Evolutionary conservation across 2,329 filamentous ascomycete species (phyloP).

Genomic region (Cryphonectria nitschkei): DNA sequence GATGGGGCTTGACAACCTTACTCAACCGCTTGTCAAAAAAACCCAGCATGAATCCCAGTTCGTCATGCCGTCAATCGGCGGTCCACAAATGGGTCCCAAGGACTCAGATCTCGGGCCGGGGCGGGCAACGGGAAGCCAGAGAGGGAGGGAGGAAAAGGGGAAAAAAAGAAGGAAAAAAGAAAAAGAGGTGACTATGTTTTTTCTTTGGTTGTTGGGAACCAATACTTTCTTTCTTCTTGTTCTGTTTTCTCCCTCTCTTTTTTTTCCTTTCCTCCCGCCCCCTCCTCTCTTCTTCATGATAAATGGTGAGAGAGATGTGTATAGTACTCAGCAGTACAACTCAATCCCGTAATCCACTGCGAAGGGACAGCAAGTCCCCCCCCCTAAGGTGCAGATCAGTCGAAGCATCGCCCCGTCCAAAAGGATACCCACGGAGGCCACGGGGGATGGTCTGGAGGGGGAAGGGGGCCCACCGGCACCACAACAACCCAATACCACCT

Average conservation of each 20-base stretch:
- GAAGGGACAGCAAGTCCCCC: background rate
- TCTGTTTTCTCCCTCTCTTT: no score
- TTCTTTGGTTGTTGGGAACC: background rate
- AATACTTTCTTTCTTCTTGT: background rate
- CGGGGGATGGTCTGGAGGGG: background rate
- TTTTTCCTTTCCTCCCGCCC: no score
- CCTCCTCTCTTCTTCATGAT: no score
- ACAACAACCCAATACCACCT: background rate
- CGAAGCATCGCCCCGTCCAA: background rate
- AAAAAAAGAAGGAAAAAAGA: background rate
- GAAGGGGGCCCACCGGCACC: background rate
- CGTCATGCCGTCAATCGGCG: constrained; percentile 10
- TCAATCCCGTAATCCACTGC: background rate
- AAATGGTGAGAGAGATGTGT: no score
- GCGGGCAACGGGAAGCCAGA: background rate
- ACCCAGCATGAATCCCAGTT: background rate
- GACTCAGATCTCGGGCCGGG: constrained; percentile 8
- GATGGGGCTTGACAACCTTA: background rate
- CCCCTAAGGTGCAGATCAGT: background rate
- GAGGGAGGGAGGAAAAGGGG: background rate
- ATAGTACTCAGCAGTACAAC: background rate
- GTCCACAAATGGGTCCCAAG: background rate
- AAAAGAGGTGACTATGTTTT: background rate
- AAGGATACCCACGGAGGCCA: background rate
- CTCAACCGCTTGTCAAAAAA: background rate